These are phyloP conservation scores for Picocystis sp. DNA, from an alignment of 163 green algal genomes.

Conservation along the genomic window DNA sequence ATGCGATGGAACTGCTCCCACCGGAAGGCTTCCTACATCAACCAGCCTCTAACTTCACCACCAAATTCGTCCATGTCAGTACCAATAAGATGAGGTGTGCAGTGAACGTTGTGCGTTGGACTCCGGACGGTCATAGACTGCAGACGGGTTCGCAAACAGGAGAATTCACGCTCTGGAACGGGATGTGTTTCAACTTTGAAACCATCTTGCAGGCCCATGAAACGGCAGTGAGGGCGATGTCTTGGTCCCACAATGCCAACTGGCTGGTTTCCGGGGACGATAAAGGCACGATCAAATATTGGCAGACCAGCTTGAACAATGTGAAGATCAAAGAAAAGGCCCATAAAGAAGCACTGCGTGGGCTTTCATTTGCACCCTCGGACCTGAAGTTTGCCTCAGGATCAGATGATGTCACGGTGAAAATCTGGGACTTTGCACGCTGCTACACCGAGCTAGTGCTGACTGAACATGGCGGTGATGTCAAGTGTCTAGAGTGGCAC, in stretches of 20 bases:
- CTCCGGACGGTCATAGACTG: constrained; percentile 63
- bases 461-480: constrained; percentile 64
- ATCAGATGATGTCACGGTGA: constrained; percentile 71
- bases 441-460: constrained; percentile 20
- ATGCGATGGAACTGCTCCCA: constrained; percentile 31
- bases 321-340: constrained; percentile 21
- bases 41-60: constrained; percentile 45
- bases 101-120: constrained; percentile 44
- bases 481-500: constrained; percentile 74
- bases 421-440: constrained; percentile 50
- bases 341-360: constrained; percentile 60
- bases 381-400: constrained; percentile 82
- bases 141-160: constrained; percentile 62
- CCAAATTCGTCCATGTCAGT: constrained; percentile 62
- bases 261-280: constrained; percentile 67
- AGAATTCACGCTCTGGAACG: constrained; percentile 80
- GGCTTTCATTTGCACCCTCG: constrained; percentile 41
- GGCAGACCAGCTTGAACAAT: constrained; percentile 30
- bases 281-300: constrained; percentile 23
- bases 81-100: constrained; percentile 44
- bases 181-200: constrained; percentile 66
- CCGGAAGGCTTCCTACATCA: constrained; percentile 38
- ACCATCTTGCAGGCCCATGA: constrained; percentile 71
- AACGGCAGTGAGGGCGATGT: constrained; percentile 40
- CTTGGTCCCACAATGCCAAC: constrained; percentile 53